Conservation (phyloP, 805 yeast species). For the Ogataea trehaloabstinens region DNA sequence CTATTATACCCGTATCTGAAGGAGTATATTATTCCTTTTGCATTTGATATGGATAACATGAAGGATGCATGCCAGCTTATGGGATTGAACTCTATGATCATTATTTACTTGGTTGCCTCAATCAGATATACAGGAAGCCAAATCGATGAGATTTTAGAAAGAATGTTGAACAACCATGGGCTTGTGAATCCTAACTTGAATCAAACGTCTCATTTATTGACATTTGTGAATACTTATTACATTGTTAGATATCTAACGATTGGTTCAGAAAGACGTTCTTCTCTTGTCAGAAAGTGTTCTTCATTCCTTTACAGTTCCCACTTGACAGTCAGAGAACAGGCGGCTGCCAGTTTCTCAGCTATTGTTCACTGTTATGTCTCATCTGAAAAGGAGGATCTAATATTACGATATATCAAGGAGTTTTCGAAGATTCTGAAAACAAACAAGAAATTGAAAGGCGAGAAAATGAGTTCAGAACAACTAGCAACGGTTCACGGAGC, state of each 20-base stretch:
- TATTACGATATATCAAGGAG: slow-evolving; percentile 39
- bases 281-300: slow-evolving; percentile 51
- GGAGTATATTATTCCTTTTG: slow-evolving; percentile 61
- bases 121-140: slow-evolving; percentile 44
- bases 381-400: slow-evolving; percentile 41
- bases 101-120: slow-evolving; percentile 46
- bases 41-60: slow-evolving; percentile 60
- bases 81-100: slow-evolving; percentile 50
- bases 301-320: slow-evolving; percentile 58
- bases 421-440: slow-evolving; percentile 45
- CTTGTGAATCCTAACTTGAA: slow-evolving; percentile 45
- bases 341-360: slow-evolving; percentile 74
- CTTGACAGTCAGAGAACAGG: slow-evolving; percentile 71
- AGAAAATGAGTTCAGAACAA: slow-evolving; percentile 40
- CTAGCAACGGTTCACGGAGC: slow-evolving; percentile 71
- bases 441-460: slow-evolving; percentile 23
- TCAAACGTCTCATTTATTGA: slow-evolving; percentile 65
- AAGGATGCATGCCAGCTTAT: slow-evolving; percentile 81
- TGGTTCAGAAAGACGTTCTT: slow-evolving; percentile 41
- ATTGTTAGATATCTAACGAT: slow-evolving; percentile 64
- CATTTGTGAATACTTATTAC: slow-evolving; percentile 67
- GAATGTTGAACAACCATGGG: slow-evolving; percentile 41
- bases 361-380: slow-evolving; percentile 66
- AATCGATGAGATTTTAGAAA: slow-evolving; percentile 40
- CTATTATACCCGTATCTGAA: slow-evolving; percentile 52